phyloP scores from a whole-genome alignment of 768 basidiomycete species.

The Podaxis sp. region DNA sequence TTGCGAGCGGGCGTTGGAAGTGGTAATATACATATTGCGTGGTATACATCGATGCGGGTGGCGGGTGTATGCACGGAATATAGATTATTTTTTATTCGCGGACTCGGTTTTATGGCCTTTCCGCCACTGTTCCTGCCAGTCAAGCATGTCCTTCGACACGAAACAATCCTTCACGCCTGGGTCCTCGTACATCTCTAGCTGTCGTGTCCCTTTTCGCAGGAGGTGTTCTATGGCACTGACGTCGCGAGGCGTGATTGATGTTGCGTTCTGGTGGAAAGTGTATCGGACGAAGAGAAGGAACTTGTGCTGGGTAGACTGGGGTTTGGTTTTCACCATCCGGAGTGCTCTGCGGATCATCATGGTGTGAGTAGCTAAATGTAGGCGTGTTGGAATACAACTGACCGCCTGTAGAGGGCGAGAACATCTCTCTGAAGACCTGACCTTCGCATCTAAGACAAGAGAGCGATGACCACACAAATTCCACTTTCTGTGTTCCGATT shows the following conservation, averaged over 20 bases:
- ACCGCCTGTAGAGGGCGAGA: slow-evolving; percentile 45
- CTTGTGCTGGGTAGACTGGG: slow-evolving; percentile 54
- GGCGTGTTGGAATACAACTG: neutral
- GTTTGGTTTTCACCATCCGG: slow-evolving; percentile 73
- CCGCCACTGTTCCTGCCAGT: slow-evolving; percentile 50
- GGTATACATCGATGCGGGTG: neutral
- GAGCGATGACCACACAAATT: too few species aligned
- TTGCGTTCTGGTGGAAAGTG: slow-evolving; percentile 65
- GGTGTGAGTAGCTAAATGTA: neutral
- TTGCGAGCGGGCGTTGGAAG: neutral
- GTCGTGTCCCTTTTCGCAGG: slow-evolving; percentile 64
- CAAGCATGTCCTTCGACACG: slow-evolving; percentile 68
- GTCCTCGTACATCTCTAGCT: slow-evolving; percentile 71
- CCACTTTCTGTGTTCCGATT: neutral
- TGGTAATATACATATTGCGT: neutral
- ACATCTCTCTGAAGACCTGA: slow-evolving; percentile 59
- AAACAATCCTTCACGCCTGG: slow-evolving; percentile 70
- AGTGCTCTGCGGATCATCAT: slow-evolving; percentile 52
- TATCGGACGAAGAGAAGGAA: slow-evolving; percentile 71
- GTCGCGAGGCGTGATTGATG: slow-evolving; percentile 61
- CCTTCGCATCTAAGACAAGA: slow-evolving; percentile 14
- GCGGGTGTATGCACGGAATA: too few species aligned
- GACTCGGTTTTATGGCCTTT: neutral
- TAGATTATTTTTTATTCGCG: neutral
- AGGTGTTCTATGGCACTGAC: slow-evolving; percentile 74